These are phyloP conservation scores for Vitis hybrid DNA, from an alignment of 177 flowering plant species.

Conservation along the genomic window DNA sequence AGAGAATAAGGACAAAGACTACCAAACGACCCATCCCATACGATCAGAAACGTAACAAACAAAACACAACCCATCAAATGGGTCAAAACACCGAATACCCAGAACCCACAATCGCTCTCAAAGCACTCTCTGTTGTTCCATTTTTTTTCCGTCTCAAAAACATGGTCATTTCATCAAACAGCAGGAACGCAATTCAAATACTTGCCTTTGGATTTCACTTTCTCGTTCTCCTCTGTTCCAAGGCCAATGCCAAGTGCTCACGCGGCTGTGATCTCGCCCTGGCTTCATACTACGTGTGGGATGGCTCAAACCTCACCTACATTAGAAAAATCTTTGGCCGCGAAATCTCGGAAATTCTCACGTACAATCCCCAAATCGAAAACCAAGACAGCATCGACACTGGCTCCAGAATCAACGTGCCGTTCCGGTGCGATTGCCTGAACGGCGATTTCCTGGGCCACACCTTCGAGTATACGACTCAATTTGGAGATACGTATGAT, in stretches of 20 bases:
- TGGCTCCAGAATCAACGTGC: conserved; percentile 29
- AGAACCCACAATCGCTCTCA: background rate
- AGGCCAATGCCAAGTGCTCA: conserved; percentile 33
- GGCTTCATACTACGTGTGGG: conserved; percentile 44
- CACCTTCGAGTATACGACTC: conserved; percentile 30
- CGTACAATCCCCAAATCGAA: conserved; percentile 23
- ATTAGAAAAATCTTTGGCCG: conserved; percentile 26
- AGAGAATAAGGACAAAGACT: too few relatives aligned
- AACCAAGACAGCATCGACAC: conserved; percentile 19
- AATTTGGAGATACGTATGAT: conserved; percentile 36
- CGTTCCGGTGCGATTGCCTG: conserved; percentile 52
- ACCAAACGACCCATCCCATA: too few relatives aligned
- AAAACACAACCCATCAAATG: background rate
- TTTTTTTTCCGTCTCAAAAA: background rate
- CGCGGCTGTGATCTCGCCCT: conserved; percentile 41
- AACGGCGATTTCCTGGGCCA: conserved; percentile 48
- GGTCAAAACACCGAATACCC: background rate
- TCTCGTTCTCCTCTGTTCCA: background rate
- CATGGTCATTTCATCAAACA: background rate
- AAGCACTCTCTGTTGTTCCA: background rate
- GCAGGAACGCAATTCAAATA: background rate
- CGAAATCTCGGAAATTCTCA: conserved; percentile 14
- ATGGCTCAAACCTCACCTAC: conserved; percentile 32
- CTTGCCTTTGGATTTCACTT: background rate
- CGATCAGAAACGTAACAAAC: background rate